Evolutionary conservation across 2,329 filamentous ascomycete species (phyloP).

Genomic region (Mariannaea elegans): DNA sequence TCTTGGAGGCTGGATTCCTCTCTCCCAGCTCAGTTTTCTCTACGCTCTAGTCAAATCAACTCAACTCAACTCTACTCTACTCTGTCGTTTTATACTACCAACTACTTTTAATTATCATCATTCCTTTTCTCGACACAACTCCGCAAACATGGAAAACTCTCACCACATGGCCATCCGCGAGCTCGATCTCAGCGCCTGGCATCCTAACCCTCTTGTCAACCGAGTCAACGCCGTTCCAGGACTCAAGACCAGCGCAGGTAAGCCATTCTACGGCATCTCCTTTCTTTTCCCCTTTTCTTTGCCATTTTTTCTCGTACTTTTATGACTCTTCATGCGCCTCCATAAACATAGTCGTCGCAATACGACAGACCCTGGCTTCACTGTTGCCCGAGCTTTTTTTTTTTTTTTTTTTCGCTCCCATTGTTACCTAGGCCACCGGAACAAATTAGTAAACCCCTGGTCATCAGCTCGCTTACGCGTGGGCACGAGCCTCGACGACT

Average conservation of each 20-base stretch:
- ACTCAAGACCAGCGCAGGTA: slow-evolving; percentile 68
- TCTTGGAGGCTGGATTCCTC: slow-evolving; percentile 41
- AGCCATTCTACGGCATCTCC: slow-evolving; percentile 44
- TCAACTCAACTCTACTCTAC: no score
- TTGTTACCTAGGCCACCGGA: slow-evolving; percentile 22
- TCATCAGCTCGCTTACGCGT: slow-evolving; percentile 17
- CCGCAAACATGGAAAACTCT: slow-evolving; percentile 39
- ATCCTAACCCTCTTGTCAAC: slow-evolving; percentile 60
- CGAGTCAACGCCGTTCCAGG: slow-evolving; percentile 65
- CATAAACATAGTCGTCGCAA: not conserved
- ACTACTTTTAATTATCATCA: slow-evolving; percentile 14
- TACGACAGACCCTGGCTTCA: not conserved
- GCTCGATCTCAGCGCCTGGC: slow-evolving; percentile 59
- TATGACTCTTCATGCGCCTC: not conserved
- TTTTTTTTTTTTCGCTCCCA: not conserved
- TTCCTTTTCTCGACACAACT: slow-evolving; percentile 11
- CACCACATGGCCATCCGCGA: slow-evolving; percentile 54
- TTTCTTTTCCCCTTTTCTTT: slow-evolving; percentile 13
- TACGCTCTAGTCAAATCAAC: no score
- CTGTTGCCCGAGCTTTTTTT: slow-evolving; percentile 7
- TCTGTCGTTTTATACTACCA: not conserved
- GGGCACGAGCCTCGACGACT: slow-evolving; percentile 13
- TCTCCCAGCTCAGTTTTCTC: no score
- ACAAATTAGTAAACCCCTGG: slow-evolving; percentile 18
- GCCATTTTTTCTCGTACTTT: not conserved